Conservation (phyloP, 2,329 filamentous ascomycete species). For the Penicillium aurantiogriseum region DNA sequence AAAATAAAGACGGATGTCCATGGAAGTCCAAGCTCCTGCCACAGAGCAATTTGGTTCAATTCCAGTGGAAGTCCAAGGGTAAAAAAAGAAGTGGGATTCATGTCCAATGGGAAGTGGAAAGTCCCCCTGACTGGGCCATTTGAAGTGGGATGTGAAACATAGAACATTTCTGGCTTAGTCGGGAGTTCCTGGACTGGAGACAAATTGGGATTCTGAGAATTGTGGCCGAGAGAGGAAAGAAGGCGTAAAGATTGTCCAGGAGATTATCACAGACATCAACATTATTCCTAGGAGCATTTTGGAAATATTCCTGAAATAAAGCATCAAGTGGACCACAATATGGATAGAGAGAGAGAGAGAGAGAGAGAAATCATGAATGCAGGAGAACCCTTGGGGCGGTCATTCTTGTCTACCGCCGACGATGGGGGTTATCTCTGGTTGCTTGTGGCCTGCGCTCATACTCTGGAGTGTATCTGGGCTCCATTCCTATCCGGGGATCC, state of each 20-base stretch:
- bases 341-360: neutral
- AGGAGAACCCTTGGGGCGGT: constrained; percentile 7
- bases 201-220: constrained; percentile 1
- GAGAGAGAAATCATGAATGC: constrained; percentile 13
- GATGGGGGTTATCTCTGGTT: constrained; percentile 42
- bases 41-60: constrained; percentile 5
- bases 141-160: constrained; percentile 4
- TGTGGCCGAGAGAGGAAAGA: neutral
- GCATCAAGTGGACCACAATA: constrained; percentile 17
- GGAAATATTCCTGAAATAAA: constrained; percentile 14
- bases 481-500: constrained; percentile 45
- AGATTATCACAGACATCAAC: constrained; percentile 16
- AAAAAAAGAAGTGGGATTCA: constrained; percentile 2
- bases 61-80: constrained; percentile 17
- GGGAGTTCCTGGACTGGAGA: constrained; percentile 4
- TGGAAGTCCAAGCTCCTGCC: constrained; percentile 5
- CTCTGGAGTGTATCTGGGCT: constrained; percentile 45
- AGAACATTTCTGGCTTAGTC: constrained; percentile 1
- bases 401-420: constrained; percentile 34
- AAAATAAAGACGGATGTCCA: constrained; percentile 16
- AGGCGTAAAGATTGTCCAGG: constrained; percentile 10
- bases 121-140: neutral
- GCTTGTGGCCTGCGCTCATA: constrained; percentile 42
- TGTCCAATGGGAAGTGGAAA: constrained; percentile 10
- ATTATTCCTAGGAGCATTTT: constrained; percentile 14